phyloP scores from a whole-genome alignment of 768 basidiomycete genomes.

The Lyophyllum shimeji region DNA sequence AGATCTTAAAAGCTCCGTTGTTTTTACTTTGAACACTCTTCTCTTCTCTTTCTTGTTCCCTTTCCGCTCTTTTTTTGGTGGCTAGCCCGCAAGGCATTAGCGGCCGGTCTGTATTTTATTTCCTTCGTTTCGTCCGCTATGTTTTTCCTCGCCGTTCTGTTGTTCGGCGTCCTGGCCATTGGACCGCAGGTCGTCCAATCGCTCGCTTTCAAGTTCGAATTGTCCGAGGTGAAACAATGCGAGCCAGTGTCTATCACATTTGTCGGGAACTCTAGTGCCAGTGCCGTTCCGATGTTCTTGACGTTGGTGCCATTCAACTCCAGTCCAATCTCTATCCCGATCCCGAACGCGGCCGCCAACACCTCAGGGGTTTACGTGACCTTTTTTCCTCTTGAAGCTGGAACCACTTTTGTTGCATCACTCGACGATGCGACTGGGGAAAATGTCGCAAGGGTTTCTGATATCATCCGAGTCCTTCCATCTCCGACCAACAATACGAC shows the following conservation, averaged over 20 bases:
- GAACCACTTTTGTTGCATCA: conserved; percentile 52
- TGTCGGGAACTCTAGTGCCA: conserved; percentile 33
- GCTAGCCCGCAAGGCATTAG: conserved; percentile 33
- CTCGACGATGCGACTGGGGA: conserved; percentile 47
- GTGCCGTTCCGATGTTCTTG: conserved; percentile 41
- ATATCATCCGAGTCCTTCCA: conserved; percentile 43
- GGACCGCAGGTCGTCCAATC: conserved; percentile 42
- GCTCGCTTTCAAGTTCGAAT: conserved; percentile 32
- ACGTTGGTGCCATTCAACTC: conserved; percentile 55
- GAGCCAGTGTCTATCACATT: conserved; percentile 47
- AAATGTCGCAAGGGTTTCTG: conserved; percentile 42
- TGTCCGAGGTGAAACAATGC: conserved; percentile 53
- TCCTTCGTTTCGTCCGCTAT: conserved; percentile 20
- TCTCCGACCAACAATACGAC: conserved; percentile 37
- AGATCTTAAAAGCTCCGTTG: conserved; percentile 4
- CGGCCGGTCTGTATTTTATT: conserved; percentile 23
- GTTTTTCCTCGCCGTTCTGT: conserved; percentile 26
- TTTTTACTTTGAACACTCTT: not conserved
- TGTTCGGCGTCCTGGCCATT: conserved; percentile 31
- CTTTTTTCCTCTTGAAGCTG: conserved; percentile 51
- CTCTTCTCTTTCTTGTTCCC: conserved; percentile 21
- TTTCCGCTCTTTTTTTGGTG: conserved; percentile 29
- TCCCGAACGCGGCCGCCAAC: conserved; percentile 36
- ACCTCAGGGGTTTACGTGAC: conserved; percentile 43
- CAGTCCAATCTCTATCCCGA: conserved; percentile 46